Conservation (phyloP, 2,329 filamentous ascomycete genomes). For the Ascochyta fabae region DNA sequence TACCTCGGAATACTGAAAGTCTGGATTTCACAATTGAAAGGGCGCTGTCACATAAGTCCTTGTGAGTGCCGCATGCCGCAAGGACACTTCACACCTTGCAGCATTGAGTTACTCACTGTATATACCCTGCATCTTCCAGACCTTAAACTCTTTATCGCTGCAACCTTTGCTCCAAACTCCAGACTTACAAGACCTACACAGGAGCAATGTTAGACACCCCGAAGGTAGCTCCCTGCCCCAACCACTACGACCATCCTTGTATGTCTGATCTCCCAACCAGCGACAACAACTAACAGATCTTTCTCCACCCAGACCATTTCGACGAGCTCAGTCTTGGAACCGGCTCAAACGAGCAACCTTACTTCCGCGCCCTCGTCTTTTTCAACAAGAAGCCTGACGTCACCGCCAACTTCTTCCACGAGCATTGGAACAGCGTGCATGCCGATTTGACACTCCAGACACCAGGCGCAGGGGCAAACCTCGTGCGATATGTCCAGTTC, state of each 20-base stretch:
- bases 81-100: not conserved
- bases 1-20: not conserved
- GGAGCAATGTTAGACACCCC: not conserved
- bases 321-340: not conserved
- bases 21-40: not conserved
- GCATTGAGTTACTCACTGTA: not conserved
- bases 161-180: not conserved
- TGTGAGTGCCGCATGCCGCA: not conserved
- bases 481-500: conserved; percentile 21
- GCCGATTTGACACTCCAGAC: conserved; percentile 16
- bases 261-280: not conserved
- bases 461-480: conserved; percentile 2
- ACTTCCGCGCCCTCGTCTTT: conserved; percentile 7
- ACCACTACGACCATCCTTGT: not conserved
- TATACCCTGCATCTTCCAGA: not conserved
- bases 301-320: not conserved
- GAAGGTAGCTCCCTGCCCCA: not conserved
- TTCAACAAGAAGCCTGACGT: conserved; percentile 11
- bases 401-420: conserved; percentile 14
- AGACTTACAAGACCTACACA: not conserved
- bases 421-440: conserved; percentile 21
- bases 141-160: not conserved
- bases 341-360: not conserved
- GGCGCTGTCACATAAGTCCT: not conserved
- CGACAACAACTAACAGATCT: not conserved